These are phyloP conservation scores for Xylariaceae sp. DNA, from an alignment of 2,329 filamentous ascomycete species.

Conservation along the genomic window DNA sequence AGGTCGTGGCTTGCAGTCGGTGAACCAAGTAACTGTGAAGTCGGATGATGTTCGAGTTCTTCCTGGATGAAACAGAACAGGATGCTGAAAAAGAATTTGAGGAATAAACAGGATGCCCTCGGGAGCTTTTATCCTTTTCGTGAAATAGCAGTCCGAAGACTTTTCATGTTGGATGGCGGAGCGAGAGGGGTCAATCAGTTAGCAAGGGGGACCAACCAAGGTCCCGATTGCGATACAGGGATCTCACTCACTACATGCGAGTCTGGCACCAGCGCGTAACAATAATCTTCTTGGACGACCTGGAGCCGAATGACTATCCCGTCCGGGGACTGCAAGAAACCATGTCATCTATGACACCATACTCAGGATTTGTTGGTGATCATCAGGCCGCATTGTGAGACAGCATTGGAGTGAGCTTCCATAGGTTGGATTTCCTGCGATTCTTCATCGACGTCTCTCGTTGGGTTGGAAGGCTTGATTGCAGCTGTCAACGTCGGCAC, in stretches of 20 bases:
- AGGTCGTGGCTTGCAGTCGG: conserved; percentile 9
- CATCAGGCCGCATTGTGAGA: conserved; percentile 16
- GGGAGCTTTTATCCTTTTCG: conserved; percentile 12
- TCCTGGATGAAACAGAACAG: neutral
- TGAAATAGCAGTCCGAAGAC: conserved; percentile 11
- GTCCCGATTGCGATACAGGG: conserved; percentile 14
- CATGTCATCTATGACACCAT: conserved; percentile 14
- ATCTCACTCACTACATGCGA: conserved; percentile 8
- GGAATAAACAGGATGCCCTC: neutral
- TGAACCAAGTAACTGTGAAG: conserved; percentile 2
- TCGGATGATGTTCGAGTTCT: neutral
- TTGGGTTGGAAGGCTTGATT: conserved; percentile 5
- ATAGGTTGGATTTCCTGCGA: conserved; percentile 16
- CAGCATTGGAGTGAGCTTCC: conserved; percentile 3
- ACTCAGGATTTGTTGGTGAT: conserved; percentile 11
- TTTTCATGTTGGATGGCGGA: conserved; percentile 7
- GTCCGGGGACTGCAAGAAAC: conserved; percentile 5
- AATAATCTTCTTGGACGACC: conserved; percentile 5
- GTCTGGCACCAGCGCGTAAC: conserved; percentile 7
- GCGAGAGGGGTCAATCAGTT: conserved; percentile 13
- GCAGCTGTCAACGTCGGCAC: conserved; percentile 10
- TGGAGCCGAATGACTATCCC: conserved; percentile 7
- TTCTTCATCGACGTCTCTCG: conserved; percentile 11
- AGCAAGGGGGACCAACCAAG: conserved; percentile 15
- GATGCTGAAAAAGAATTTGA: conserved; percentile 3